Evolutionary conservation across 1,284 basidiomycete species (phyloP).

Genomic region (Flammula alnicola): DNA sequence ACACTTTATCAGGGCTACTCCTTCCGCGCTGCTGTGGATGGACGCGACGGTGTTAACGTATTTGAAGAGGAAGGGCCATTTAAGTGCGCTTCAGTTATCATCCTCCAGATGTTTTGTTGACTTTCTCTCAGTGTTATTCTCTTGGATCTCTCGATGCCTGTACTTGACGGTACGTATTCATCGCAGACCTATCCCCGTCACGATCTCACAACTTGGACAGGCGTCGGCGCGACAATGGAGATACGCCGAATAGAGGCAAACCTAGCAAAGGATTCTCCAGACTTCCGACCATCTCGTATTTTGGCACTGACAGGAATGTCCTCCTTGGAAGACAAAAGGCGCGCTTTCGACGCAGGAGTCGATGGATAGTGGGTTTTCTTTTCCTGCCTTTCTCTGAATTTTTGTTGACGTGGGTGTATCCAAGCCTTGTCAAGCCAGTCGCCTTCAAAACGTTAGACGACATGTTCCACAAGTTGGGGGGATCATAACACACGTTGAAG

Average conservation of each 20-base stretch:
- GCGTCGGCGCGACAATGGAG: slow-evolving; percentile 81
- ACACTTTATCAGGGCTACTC: slow-evolving; percentile 65
- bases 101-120: slow-evolving; percentile 12
- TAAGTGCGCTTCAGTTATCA: slow-evolving; percentile 58
- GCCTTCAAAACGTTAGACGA: slow-evolving; percentile 88
- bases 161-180: slow-evolving; percentile 75
- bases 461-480: slow-evolving; percentile 80
- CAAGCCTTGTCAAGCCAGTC: slow-evolving; percentile 89
- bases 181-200: background rate
- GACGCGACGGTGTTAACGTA: slow-evolving; percentile 81
- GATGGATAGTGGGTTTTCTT: slow-evolving; percentile 83
- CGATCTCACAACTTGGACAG: slow-evolving; percentile 35
- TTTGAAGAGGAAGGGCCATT: slow-evolving; percentile 74
- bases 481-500: slow-evolving; percentile 56
- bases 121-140: slow-evolving; percentile 68
- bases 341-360: slow-evolving; percentile 91
- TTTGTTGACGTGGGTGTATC: slow-evolving; percentile 4
- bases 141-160: slow-evolving; percentile 92
- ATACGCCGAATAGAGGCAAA: slow-evolving; percentile 81
- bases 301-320: slow-evolving; percentile 94
- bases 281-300: slow-evolving; percentile 60
- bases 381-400: background rate
- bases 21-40: slow-evolving; percentile 81
- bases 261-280: slow-evolving; percentile 17
- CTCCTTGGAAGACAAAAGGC: slow-evolving; percentile 88